Evolutionary conservation across 768 basidiomycete species (phyloP).

Genomic region (Amanita brunnescens): DNA sequence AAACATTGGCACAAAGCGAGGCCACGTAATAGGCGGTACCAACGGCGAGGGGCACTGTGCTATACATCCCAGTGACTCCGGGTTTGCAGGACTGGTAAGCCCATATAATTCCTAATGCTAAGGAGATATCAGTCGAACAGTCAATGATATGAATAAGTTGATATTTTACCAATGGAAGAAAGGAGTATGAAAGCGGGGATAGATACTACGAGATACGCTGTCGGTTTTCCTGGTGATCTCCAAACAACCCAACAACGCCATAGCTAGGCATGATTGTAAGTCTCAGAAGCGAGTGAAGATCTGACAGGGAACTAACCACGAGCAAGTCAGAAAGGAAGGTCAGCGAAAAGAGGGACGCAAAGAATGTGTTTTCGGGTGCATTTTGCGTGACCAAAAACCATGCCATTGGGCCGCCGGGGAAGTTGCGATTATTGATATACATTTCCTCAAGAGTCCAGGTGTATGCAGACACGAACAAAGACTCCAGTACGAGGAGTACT

Average conservation of each 20-base stretch:
- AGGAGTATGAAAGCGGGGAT: conserved; percentile 24
- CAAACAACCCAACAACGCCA: conserved; percentile 36
- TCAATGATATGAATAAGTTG: not conserved
- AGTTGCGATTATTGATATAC: conserved; percentile 35
- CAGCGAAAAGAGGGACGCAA: conserved; percentile 32
- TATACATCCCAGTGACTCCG: conserved; percentile 20
- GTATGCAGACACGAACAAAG: conserved; percentile 29
- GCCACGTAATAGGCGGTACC: conserved; percentile 22
- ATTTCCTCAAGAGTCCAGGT: conserved; percentile 31
- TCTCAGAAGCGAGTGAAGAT: not conserved
- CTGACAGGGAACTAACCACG: conserved; percentile 18
- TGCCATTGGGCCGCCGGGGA: conserved; percentile 34
- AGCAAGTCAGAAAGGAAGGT: conserved; percentile 32
- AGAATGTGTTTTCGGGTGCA: conserved; percentile 33
- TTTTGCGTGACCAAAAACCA: conserved; percentile 35
- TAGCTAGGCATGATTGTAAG: conserved; percentile 15
- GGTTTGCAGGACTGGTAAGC: conserved; percentile 24
- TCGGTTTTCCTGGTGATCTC: conserved; percentile 18
- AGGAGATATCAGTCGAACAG: not conserved
- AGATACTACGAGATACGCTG: conserved; percentile 17
- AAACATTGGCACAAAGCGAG: conserved; percentile 23
- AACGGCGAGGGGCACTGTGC: conserved; percentile 15
- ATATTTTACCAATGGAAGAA: conserved; percentile 16
- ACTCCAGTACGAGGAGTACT: conserved; percentile 27
- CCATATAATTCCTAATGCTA: conserved; percentile 27